A percentile compares a stretch with the other conserved stretches of the same genome.
Evolutionary conservation across 2,329 filamentous ascomycete genomes (phyloP).

Genomic region (Botrytis squamosa): DNA sequence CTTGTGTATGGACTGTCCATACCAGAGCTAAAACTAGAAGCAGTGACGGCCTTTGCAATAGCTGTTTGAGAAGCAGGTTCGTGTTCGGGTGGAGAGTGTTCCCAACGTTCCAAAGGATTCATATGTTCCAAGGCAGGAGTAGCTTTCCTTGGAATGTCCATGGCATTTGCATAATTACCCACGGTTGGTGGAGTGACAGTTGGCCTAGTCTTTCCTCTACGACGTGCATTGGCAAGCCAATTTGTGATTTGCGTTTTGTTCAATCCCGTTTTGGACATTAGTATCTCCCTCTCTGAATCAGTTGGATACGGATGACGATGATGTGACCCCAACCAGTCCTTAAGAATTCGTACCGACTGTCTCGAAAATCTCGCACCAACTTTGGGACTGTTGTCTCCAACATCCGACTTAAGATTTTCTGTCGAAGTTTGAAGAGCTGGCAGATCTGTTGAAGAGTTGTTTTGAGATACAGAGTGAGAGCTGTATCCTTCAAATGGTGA

Average conservation of each 20-base stretch:
- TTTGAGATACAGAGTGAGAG: slow-evolving; percentile 22
- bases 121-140: slow-evolving; percentile 55
- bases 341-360: slow-evolving; percentile 75
- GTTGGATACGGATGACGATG: slow-evolving; percentile 82
- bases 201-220: slow-evolving; percentile 73
- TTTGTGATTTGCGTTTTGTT: slow-evolving; percentile 83
- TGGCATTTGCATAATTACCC: slow-evolving; percentile 58
- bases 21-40: slow-evolving; percentile 52
- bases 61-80: slow-evolving; percentile 64
- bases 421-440: slow-evolving; percentile 46
- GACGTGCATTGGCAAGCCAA: slow-evolving; percentile 87
- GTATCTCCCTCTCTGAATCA: slow-evolving; percentile 78
- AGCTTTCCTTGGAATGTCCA: slow-evolving; percentile 69
- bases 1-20: slow-evolving; percentile 55
- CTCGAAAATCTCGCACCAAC: slow-evolving; percentile 75
- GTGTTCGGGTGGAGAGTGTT: slow-evolving; percentile 66
- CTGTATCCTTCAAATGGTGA: slow-evolving; percentile 22
- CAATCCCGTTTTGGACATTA: slow-evolving; percentile 76
- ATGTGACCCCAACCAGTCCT: slow-evolving; percentile 81
- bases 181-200: slow-evolving; percentile 67
- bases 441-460: slow-evolving; percentile 28
- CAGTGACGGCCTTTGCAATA: slow-evolving; percentile 60
- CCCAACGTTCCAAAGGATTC: slow-evolving; percentile 67
- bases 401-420: slow-evolving; percentile 60
- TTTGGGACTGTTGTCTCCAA: slow-evolving; percentile 49